These are phyloP conservation scores for Fusarium sp. DNA, from an alignment of 2,329 filamentous ascomycete species.

Conservation along the genomic window DNA sequence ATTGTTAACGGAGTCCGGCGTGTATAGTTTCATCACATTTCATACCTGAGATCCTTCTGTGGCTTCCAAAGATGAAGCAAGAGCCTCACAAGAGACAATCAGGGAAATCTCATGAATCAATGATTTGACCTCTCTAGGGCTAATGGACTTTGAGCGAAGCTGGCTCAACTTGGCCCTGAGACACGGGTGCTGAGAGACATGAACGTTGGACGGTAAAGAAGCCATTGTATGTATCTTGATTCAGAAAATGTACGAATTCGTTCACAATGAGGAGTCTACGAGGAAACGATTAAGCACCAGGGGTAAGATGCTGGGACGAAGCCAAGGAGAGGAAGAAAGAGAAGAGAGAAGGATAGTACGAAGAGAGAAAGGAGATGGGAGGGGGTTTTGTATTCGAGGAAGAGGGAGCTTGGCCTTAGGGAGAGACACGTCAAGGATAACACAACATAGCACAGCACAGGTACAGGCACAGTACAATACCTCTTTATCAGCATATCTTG, in stretches of 20 bases:
- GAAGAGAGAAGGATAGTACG: conserved; percentile 21
- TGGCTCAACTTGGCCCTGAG: conserved; percentile 89
- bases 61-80: conserved; percentile 70
- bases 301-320: conserved; percentile 41
- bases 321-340: conserved; percentile 41
- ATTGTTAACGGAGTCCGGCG: conserved; percentile 3
- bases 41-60: conserved; percentile 71
- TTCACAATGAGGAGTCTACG: conserved; percentile 26
- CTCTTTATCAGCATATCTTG: conserved; percentile 25
- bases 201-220: conserved; percentile 69
- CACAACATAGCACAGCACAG: background rate
- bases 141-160: conserved; percentile 78
- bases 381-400: conserved; percentile 32
- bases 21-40: background rate
- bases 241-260: background rate
- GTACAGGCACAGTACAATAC: background rate
- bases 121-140: conserved; percentile 79
- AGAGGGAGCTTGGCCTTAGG: conserved; percentile 15
- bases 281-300: conserved; percentile 39
- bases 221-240: conserved; percentile 45
- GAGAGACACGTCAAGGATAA: conserved; percentile 21
- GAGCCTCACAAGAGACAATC: conserved; percentile 84
- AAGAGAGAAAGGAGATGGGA: conserved; percentile 24
- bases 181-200: conserved; percentile 88
- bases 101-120: conserved; percentile 88